A percentile compares a stretch with the other conserved stretches of the same genome.
phyloP scores from a whole-genome alignment of 2,329 filamentous ascomycete species.

The Sporothrix schenckii region DNA sequence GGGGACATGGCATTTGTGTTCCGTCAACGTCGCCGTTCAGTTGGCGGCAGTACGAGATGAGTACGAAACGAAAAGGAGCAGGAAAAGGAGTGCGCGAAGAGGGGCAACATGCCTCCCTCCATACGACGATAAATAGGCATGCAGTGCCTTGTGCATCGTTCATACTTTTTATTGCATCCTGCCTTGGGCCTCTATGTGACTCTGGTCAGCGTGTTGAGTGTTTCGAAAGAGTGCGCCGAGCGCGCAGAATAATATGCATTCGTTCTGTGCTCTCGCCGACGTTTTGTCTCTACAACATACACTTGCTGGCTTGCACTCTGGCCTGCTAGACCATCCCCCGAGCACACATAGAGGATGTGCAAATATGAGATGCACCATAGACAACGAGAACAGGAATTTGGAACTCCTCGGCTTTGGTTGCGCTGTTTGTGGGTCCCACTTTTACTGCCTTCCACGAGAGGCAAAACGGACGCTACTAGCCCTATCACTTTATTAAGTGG shows the following conservation, averaged over 20 bases:
- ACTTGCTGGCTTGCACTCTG: neutral
- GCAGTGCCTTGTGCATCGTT: slow-evolving; percentile 1
- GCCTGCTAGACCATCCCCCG: neutral
- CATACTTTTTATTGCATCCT: neutral
- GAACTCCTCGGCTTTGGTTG: no score
- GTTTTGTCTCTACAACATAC: no score
- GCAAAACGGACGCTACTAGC: slow-evolving; percentile 25
- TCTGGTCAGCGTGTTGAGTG: neutral
- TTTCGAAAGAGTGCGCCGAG: neutral
- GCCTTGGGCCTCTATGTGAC: neutral
- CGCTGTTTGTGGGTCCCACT: neutral
- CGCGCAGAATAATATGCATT: neutral
- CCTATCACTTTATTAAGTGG: slow-evolving; percentile 18
- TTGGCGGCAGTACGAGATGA: slow-evolving; percentile 28
- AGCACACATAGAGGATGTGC: neutral
- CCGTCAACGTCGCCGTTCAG: neutral
- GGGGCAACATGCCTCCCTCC: neutral
- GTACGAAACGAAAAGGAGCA: neutral
- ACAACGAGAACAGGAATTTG: neutral
- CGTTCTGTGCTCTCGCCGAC: neutral
- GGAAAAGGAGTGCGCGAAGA: neutral
- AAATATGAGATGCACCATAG: slow-evolving; percentile 8
- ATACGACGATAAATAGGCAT: slow-evolving; percentile 8
- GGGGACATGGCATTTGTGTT: neutral
- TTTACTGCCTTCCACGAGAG: slow-evolving; percentile 1